Percentiles rank a stretch among this genome's conserved stretches.
Conservation (phyloP, 2,329 filamentous ascomycete species). For the Ceratocystis destructans region DNA sequence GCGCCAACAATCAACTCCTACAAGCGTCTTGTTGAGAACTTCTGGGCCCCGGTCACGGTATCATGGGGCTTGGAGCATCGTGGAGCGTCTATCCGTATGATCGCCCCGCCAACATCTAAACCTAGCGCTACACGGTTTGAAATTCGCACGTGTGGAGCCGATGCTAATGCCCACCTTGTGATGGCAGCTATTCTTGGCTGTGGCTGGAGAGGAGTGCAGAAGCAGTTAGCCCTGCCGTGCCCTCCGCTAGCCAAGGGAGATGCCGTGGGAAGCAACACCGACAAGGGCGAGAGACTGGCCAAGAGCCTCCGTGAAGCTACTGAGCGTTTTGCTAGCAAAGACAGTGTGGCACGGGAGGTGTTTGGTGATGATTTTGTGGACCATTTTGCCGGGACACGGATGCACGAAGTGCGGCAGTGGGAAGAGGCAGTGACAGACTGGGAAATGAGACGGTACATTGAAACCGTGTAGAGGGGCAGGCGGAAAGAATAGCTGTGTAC, state of each 20-base stretch:
- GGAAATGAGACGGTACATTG: conserved; percentile 68
- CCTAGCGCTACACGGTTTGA: conserved; percentile 83
- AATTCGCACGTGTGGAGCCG: conserved; percentile 84
- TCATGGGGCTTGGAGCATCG: conserved; percentile 96
- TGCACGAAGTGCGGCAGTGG: conserved; percentile 82
- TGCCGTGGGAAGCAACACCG: conserved; percentile 57
- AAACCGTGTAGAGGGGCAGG: conserved; percentile 43
- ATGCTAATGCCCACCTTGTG: conserved; percentile 79
- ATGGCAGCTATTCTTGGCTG: conserved; percentile 75
- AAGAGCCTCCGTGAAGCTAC: conserved; percentile 79
- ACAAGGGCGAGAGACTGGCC: conserved; percentile 64
- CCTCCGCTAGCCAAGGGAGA: conserved; percentile 76
- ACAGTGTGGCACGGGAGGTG: conserved; percentile 81
- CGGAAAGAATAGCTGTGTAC: no score
- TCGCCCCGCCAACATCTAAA: conserved; percentile 74
- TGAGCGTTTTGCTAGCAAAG: conserved; percentile 57
- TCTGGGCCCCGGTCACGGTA: conserved; percentile 96
- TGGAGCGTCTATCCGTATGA: conserved; percentile 77
- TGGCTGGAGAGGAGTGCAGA: conserved; percentile 83
- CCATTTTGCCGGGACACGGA: conserved; percentile 80
- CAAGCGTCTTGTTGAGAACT: conserved; percentile 95
- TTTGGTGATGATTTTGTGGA: conserved; percentile 94
- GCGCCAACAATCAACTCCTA: conserved; percentile 96
- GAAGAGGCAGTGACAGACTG: conserved; percentile 96
- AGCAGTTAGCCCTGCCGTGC: conserved; percentile 71